Percentiles rank a stretch among this genome's conserved stretches.
phyloP scores from a whole-genome alignment of 2,329 filamentous ascomycete species.

The Zopfia rhizophila region DNA sequence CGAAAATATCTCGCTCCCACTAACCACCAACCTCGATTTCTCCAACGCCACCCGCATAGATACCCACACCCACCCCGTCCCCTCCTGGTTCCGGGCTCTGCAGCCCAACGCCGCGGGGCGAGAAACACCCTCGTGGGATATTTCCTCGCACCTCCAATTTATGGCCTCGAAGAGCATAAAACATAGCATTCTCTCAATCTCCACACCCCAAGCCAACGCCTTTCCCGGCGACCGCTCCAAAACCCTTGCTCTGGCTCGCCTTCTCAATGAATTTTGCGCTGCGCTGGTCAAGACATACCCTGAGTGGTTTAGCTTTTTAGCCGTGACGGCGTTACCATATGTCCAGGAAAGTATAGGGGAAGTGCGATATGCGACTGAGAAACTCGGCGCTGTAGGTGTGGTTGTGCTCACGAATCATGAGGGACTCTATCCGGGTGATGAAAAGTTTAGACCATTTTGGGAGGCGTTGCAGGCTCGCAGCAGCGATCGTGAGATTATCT shows the following conservation, averaged over 20 bases:
- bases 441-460: constrained; percentile 39
- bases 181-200: constrained; percentile 43
- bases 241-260: constrained; percentile 43
- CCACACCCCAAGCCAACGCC: constrained; percentile 49
- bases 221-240: constrained; percentile 36
- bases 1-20: constrained; percentile 25
- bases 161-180: constrained; percentile 42
- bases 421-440: constrained; percentile 45
- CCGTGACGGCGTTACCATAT: constrained; percentile 43
- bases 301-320: constrained; percentile 40
- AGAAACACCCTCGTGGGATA: constrained; percentile 44
- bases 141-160: constrained; percentile 41
- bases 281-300: constrained; percentile 38
- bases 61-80: constrained; percentile 50
- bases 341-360: constrained; percentile 41
- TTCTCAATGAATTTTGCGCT: constrained; percentile 47
- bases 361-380: constrained; percentile 39
- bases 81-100: constrained; percentile 45
- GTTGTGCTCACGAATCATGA: constrained; percentile 49
- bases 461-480: constrained; percentile 33
- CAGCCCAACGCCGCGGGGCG: constrained; percentile 46
- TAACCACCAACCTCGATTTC: constrained; percentile 18
- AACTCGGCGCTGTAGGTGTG: constrained; percentile 43
- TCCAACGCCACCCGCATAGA: constrained; percentile 40
- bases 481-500: constrained; percentile 37